phyloP scores from a whole-genome alignment of 306 rosid genomes.

The Prunus armeniaca region DNA sequence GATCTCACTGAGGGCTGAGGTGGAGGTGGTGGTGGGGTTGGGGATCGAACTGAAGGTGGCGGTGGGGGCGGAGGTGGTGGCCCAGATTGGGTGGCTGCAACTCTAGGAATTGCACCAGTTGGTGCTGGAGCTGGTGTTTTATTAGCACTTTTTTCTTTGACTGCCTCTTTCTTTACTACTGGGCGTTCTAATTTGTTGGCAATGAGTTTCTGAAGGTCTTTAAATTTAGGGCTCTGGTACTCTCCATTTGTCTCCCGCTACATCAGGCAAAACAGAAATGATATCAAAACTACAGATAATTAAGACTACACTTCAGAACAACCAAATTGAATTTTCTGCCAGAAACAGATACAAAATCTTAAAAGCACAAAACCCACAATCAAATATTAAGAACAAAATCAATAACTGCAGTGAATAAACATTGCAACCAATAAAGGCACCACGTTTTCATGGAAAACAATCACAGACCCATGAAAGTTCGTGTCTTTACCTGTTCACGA shows the following conservation, averaged over 20 bases:
- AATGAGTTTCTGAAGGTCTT: slow-evolving; percentile 73
- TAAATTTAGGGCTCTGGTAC: slow-evolving; percentile 51
- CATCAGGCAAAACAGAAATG: slow-evolving; percentile 28
- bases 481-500: slow-evolving; percentile 47
- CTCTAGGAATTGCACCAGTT: slow-evolving; percentile 26
- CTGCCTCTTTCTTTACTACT: slow-evolving; percentile 41
- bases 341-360: not conserved
- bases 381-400: not conserved
- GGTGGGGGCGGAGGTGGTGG: slow-evolving; percentile 36
- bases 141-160: slow-evolving; percentile 27
- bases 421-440: not conserved
- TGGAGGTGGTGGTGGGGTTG: slow-evolving; percentile 52
- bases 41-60: slow-evolving; percentile 43
- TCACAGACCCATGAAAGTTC: not conserved
- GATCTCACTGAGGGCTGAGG: slow-evolving; percentile 38
- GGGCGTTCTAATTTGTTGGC: slow-evolving; percentile 69
- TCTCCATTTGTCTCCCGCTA: slow-evolving; percentile 49
- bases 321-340: not conserved
- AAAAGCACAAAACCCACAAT: not conserved
- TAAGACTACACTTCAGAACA: not conserved
- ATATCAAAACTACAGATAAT: not conserved
- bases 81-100: slow-evolving; percentile 31
- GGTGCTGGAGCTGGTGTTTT: slow-evolving; percentile 30
- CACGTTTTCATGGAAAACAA: not conserved
- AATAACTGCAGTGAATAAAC: no score